Conservation (phyloP, 148 eudicot genomes). For the Dianthus caryophyllus region DNA sequence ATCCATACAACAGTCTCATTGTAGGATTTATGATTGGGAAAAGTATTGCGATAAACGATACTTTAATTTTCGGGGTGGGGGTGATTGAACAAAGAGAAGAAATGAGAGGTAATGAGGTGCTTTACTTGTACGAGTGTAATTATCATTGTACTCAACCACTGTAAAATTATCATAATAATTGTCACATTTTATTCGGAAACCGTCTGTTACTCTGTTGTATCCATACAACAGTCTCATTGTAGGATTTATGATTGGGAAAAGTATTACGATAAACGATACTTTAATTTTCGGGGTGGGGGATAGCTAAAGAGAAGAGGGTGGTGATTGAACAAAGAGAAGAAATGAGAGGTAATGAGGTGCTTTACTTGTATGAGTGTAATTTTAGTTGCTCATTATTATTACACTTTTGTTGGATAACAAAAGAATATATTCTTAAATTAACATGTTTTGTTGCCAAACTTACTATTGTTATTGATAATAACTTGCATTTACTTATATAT, state of each 20-base stretch:
- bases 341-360: constrained; percentile 9
- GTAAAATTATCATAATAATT: no score
- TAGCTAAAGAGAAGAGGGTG: neutral
- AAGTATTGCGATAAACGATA: neutral
- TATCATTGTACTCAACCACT: no score
- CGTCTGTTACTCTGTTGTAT: no score
- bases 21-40: neutral
- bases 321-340: neutral
- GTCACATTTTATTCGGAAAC: no score
- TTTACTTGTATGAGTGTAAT: constrained; percentile 1
- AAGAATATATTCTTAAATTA: no score
- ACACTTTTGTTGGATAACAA: no score
- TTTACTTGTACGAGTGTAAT: constrained; percentile 3
- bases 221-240: no score
- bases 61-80: neutral
- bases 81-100: neutral
- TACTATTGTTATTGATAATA: neutral
- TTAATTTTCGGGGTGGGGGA: neutral
- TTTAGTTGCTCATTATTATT: constrained; percentile 2
- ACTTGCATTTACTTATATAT: constrained; percentile 10
- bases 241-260: neutral
- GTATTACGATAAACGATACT: constrained; percentile 1
- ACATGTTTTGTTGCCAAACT: constrained; percentile 26
- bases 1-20: no score
- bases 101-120: constrained; percentile 9